Percentiles rank a stretch among this genome's conserved stretches.
phyloP scores from a whole-genome alignment of 2,329 filamentous ascomycete species.

The Acephala macrosclerotiorum region DNA sequence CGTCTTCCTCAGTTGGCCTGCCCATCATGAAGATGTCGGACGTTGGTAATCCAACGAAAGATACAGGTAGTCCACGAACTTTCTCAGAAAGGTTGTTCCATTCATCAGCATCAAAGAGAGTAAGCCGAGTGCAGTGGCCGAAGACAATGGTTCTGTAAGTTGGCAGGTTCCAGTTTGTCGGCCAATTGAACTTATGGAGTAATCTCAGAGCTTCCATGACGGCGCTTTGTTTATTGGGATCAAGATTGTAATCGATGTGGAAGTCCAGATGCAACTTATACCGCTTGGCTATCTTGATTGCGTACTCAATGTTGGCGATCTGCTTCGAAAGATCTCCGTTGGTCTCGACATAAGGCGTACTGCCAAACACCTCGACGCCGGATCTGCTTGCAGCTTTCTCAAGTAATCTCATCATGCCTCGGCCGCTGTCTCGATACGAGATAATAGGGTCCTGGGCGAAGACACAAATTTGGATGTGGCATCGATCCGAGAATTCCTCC shows the following conservation, averaged over 20 bases:
- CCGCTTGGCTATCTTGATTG: conserved; percentile 60
- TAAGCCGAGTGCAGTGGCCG: conserved; percentile 74
- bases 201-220: conserved; percentile 61
- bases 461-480: conserved; percentile 71
- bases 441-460: conserved; percentile 77
- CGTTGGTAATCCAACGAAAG: conserved; percentile 73
- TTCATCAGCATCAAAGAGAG: conserved; percentile 57
- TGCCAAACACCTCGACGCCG: conserved; percentile 67
- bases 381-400: conserved; percentile 50
- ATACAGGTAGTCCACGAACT: conserved; percentile 63
- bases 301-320: conserved; percentile 68
- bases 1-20: conserved; percentile 44
- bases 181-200: conserved; percentile 60
- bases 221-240: conserved; percentile 55
- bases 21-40: conserved; percentile 79
- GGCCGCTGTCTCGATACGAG: conserved; percentile 57
- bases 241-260: conserved; percentile 75
- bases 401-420: conserved; percentile 59
- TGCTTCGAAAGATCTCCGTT: conserved; percentile 48
- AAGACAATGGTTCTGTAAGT: conserved; percentile 60
- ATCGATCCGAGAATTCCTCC: conserved; percentile 56
- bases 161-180: conserved; percentile 29
- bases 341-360: conserved; percentile 74
- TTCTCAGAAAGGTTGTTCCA: conserved; percentile 56
- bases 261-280: conserved; percentile 68